Conservation (phyloP, 495 filamentous ascomycete species). For the Annulohypoxylon nitens region DNA sequence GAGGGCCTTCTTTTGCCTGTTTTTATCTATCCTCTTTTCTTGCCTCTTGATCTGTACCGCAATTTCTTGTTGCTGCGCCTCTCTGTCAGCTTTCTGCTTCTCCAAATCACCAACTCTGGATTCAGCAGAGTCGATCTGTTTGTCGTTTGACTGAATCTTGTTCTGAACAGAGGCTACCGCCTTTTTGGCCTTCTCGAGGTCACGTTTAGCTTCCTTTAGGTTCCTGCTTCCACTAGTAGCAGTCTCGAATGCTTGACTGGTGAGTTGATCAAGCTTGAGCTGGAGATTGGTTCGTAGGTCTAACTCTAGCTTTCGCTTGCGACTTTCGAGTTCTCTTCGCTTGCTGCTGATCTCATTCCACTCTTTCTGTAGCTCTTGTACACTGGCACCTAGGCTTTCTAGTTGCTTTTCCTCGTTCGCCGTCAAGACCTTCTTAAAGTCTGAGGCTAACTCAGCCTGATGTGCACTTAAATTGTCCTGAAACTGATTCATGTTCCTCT, state of each 20-base stretch:
- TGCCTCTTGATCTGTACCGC: conserved; percentile 85
- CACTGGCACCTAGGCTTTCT: conserved; percentile 73
- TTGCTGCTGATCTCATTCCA: conserved; percentile 78
- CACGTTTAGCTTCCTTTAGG: conserved; percentile 82
- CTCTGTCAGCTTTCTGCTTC: conserved; percentile 73
- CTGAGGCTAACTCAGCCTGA: conserved; percentile 81
- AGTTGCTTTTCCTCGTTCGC: conserved; percentile 84
- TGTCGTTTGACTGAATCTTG: conserved; percentile 78
- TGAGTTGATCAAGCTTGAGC: conserved; percentile 87
- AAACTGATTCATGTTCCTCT: conserved; percentile 79
- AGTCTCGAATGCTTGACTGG: conserved; percentile 79
- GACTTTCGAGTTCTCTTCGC: conserved; percentile 82
- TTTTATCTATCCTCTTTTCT: conserved; percentile 92
- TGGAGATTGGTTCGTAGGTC: conserved; percentile 88
- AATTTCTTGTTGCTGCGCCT: conserved; percentile 78
- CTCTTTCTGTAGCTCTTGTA: conserved; percentile 79
- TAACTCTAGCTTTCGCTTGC: conserved; percentile 82
- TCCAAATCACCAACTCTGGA: conserved; percentile 70
- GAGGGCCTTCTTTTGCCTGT: conserved; percentile 84
- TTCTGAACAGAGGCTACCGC: conserved; percentile 70
- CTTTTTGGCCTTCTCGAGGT: conserved; percentile 81
- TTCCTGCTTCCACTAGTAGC: conserved; percentile 70
- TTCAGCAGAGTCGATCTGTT: conserved; percentile 75
- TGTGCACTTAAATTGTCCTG: conserved; percentile 79
- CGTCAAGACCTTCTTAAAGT: conserved; percentile 92